Conservation (phyloP, 495 filamentous ascomycete genomes). For the Peziza echinospora region DNA sequence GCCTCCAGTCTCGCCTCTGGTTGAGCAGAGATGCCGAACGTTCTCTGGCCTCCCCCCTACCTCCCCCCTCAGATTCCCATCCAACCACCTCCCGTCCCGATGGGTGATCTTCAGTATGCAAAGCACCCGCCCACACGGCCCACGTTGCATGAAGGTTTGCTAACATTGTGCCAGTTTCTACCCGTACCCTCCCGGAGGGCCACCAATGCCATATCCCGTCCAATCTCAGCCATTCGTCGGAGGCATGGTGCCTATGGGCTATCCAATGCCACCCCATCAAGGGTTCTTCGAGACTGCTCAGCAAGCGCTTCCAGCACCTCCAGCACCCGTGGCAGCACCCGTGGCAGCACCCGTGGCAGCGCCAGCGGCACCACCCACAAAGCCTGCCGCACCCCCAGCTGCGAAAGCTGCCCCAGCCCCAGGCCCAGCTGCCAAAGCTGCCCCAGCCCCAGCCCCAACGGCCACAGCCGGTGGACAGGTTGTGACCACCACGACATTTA, state of each 20-base stretch:
- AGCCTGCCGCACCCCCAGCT: too few species aligned
- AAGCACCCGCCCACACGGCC: not conserved
- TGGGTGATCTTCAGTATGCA: not conserved
- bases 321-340: too few species aligned
- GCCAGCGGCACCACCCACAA: too few species aligned
- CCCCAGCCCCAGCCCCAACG: not conserved
- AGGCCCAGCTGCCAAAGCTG: too few species aligned
- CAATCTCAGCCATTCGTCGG: too few species aligned
- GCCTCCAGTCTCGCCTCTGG: not conserved
- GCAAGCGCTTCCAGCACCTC: too few species aligned
- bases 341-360: too few species aligned
- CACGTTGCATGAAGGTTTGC: not conserved
- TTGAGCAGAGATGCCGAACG: not conserved
- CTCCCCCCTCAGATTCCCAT: not conserved
- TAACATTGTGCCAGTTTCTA: not conserved
- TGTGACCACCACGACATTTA: not conserved
- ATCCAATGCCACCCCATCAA: too few species aligned
- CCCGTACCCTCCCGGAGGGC: not conserved
- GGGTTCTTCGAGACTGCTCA: too few species aligned
- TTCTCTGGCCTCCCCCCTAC: not conserved
- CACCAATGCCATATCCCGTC: too few species aligned
- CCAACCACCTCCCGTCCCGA: not conserved
- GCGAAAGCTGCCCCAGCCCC: too few species aligned
- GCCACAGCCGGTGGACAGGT: not conserved
- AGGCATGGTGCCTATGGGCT: too few species aligned